phyloP scores from a whole-genome alignment of 495 filamentous ascomycete genomes.

The Terfezia boudieri region DNA sequence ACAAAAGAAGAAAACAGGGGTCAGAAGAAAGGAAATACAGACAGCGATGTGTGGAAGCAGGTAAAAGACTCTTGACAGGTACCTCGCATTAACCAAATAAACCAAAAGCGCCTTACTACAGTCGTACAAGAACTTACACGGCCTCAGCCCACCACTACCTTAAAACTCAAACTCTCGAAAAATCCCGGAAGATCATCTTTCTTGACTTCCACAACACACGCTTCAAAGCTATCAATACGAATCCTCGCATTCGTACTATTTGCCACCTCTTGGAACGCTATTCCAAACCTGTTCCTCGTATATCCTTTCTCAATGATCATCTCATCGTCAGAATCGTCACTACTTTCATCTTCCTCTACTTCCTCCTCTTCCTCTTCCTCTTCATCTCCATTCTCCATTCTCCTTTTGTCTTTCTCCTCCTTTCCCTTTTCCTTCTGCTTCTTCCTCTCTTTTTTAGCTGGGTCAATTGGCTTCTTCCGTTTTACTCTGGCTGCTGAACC shows the following conservation, averaged over 20 bases:
- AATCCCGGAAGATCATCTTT: slow-evolving; percentile 88
- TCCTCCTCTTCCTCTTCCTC: slow-evolving; percentile 36
- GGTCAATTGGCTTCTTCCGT: slow-evolving; percentile 36
- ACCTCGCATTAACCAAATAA: too few species aligned
- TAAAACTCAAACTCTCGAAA: slow-evolving; percentile 75
- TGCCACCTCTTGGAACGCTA: slow-evolving; percentile 88
- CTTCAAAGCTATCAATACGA: slow-evolving; percentile 87
- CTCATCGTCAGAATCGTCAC: slow-evolving; percentile 40
- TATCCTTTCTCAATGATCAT: slow-evolving; percentile 34
- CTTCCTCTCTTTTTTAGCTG: slow-evolving; percentile 37
- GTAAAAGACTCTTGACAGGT: too few species aligned
- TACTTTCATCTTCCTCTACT: slow-evolving; percentile 35
- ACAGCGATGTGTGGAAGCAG: too few species aligned
- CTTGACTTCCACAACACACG: slow-evolving; percentile 87
- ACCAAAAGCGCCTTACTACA: too few species aligned
- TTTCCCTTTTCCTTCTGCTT: slow-evolving; percentile 33
- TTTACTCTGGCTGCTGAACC: slow-evolving; percentile 41
- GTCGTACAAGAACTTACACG: neutral
- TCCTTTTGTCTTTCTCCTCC: slow-evolving; percentile 35
- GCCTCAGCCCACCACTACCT: slow-evolving; percentile 61
- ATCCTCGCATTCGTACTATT: slow-evolving; percentile 75
- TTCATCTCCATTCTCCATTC: slow-evolving; percentile 37
- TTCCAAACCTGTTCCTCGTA: slow-evolving; percentile 70
- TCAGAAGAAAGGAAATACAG: neutral
- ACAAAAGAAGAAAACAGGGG: neutral